phyloP scores from a whole-genome alignment of 371 early-diverging fungal genomes.

The Phascolomyces articulosus region DNA sequence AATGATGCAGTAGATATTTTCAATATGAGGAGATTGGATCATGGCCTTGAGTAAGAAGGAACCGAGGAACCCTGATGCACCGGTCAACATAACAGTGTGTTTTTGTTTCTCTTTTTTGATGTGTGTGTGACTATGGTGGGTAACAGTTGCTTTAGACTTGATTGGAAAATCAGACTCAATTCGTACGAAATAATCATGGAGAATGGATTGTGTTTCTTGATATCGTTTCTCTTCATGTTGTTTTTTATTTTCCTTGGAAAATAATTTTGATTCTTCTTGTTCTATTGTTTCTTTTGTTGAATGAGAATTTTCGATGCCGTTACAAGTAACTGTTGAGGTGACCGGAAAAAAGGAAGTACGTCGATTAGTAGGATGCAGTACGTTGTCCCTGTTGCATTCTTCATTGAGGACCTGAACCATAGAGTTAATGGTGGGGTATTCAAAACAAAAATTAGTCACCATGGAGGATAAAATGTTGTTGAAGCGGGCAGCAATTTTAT shows the following conservation, averaged over 20 bases:
- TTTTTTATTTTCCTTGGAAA: not conserved
- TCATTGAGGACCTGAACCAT: slow-evolving; percentile 12
- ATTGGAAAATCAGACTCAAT: slow-evolving; percentile 26
- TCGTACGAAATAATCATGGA: slow-evolving; percentile 14
- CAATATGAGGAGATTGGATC: slow-evolving; percentile 20
- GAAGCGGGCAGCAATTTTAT: slow-evolving; percentile 18
- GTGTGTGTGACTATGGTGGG: no score
- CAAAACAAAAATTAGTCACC: slow-evolving; percentile 34
- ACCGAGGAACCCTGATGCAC: slow-evolving; percentile 46
- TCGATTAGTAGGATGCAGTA: no score
- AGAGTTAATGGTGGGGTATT: slow-evolving; percentile 23
- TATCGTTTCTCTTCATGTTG: slow-evolving; percentile 12
- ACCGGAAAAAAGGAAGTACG: no score
- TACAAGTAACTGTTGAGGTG: no score
- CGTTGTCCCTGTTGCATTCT: no score
- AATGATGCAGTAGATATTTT: slow-evolving; percentile 33
- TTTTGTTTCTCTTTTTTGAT: not conserved
- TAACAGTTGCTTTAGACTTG: not conserved
- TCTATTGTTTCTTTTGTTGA: no score
- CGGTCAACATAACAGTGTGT: slow-evolving; percentile 43
- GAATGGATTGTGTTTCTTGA: slow-evolving; percentile 9
- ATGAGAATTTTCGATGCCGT: no score
- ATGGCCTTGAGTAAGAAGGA: slow-evolving; percentile 31
- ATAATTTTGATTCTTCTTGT: no score
- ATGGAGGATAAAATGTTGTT: slow-evolving; percentile 12